These are phyloP conservation scores for Ambrosiella beaveri DNA, from an alignment of 2,329 filamentous ascomycete genomes.

Conservation along the genomic window DNA sequence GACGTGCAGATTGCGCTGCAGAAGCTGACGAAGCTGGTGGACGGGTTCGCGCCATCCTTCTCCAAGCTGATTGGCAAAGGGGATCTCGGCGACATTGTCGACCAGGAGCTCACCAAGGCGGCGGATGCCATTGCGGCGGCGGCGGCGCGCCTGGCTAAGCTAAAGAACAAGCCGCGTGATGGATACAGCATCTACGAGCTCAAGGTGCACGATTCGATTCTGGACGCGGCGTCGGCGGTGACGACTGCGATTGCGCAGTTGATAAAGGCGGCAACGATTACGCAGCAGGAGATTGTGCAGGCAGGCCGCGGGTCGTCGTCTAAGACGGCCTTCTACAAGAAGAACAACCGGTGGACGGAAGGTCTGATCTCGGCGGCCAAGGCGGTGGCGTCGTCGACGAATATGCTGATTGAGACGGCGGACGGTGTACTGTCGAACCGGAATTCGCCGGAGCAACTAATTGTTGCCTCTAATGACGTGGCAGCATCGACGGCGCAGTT, in stretches of 20 bases:
- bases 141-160: constrained; percentile 69
- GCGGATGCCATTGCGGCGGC: constrained; percentile 91
- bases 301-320: constrained; percentile 79
- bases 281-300: constrained; percentile 91
- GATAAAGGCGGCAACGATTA: constrained; percentile 84
- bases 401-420: constrained; percentile 92
- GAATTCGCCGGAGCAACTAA: constrained; percentile 90
- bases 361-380: constrained; percentile 94
- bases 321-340: constrained; percentile 94
- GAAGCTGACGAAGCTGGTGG: constrained; percentile 81
- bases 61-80: constrained; percentile 60
- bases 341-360: constrained; percentile 98
- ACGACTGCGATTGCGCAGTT: constrained; percentile 86
- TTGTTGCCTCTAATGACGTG: constrained; percentile 93
- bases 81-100: constrained; percentile 83
- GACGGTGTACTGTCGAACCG: constrained; percentile 85
- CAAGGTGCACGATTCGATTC: constrained; percentile 85
- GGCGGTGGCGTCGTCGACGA: constrained; percentile 83
- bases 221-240: constrained; percentile 82
- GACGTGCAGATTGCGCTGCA: constrained; percentile 91
- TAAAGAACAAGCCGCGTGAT: constrained; percentile 92
- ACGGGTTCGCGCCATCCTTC: constrained; percentile 77
- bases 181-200: constrained; percentile 93
- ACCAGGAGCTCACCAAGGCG: constrained; percentile 78
- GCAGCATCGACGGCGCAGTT: constrained; percentile 92